Evolutionary conservation across 2,329 filamentous ascomycete species (phyloP), one percentile per base, ranked within the genome.

Genomic region (Hymenoscyphus albidus): DNA sequence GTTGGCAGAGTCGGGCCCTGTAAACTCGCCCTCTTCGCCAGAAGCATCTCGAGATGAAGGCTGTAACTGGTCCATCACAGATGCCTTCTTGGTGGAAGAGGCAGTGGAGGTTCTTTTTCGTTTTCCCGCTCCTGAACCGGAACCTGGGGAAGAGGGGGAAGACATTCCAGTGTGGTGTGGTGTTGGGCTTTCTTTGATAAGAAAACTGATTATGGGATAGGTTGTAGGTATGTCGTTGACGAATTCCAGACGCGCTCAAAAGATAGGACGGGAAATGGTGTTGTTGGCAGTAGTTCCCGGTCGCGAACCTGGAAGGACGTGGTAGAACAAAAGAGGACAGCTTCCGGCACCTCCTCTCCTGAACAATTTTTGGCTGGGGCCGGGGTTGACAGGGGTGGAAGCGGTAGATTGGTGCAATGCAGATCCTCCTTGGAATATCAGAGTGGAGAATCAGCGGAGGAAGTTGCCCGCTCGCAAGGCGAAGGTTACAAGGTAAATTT

Each of bases 1-100:
- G 66, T 80, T 80, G 62, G 77, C 78, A 55, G 82, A 82, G 75
- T 88, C 84, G 67, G 84, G 83, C 61, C 90, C 85, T 16, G 88
- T 88, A 70, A 91, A 91, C 72, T 90, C 88, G 72, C 86, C 88
- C 75, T 94, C 92, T 79, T 96, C 91, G 69, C 84, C 90, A 16
- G 91, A 94, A 66, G 90, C 91, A 79, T 96, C 91, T 75, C 90
- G 86, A 42, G 91, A 93, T 18, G 90, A 92, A 42, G 90, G 83
- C 70, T 88, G 83, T 59, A 87, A 74, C 66, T 78, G 81, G 74
- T 89, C 85, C 62, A 86, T 83, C 64, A 84, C 79, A 70, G 79
- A 74, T 67, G 81, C 74, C 70, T 82, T 78, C 67, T 82, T 79
- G 68, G 80, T 77, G 61, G 79, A 77, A 66, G 81, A 76, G 22